Evolutionary conservation across 352 stramenopile species (phyloP).

Genomic region (Phytophthora pseudosyringae): DNA sequence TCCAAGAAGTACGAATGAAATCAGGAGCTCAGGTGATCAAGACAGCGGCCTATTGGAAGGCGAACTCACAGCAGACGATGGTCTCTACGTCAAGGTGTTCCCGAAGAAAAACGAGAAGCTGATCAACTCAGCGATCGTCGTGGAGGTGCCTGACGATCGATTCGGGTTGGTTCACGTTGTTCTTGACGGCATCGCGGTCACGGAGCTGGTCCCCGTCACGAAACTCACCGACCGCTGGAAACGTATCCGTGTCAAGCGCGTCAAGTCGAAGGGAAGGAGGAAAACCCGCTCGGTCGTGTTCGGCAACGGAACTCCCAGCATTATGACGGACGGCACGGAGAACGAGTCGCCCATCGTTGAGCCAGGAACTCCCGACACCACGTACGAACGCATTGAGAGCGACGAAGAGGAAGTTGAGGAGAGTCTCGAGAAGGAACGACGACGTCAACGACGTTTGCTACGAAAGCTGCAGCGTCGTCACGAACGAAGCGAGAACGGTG

Average conservation of each 20-base stretch:
- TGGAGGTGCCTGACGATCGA: conserved; percentile 53
- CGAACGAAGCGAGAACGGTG: neutral
- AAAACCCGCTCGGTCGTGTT: conserved; percentile 57
- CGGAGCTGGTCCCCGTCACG: conserved; percentile 54
- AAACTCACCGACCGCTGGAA: conserved; percentile 75
- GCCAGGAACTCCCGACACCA: conserved; percentile 36
- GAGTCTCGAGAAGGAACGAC: conserved; percentile 26
- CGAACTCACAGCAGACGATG: conserved; percentile 40
- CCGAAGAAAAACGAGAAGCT: conserved; percentile 54
- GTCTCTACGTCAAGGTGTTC: conserved; percentile 70
- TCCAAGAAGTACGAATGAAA: neutral
- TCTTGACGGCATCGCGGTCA: conserved; percentile 58
- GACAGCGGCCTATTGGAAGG: neutral
- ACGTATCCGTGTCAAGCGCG: conserved; percentile 54
- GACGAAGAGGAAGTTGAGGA: conserved; percentile 45
- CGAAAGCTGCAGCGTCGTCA: conserved; percentile 7
- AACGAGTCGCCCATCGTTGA: conserved; percentile 26
- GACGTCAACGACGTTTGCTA: conserved; percentile 24
- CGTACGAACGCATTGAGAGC: conserved; percentile 40
- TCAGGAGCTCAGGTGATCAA: conserved; percentile 2
- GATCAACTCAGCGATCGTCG: conserved; percentile 64
- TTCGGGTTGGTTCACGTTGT: conserved; percentile 69
- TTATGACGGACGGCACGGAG: conserved; percentile 13
- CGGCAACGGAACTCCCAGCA: conserved; percentile 32
- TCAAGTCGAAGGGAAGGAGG: conserved; percentile 39